Percentiles rank a stretch among this genome's conserved stretches.
phyloP scores from a whole-genome alignment of 192 early-diverging fungal genomes.

The Martensiomyces pterosporus region DNA sequence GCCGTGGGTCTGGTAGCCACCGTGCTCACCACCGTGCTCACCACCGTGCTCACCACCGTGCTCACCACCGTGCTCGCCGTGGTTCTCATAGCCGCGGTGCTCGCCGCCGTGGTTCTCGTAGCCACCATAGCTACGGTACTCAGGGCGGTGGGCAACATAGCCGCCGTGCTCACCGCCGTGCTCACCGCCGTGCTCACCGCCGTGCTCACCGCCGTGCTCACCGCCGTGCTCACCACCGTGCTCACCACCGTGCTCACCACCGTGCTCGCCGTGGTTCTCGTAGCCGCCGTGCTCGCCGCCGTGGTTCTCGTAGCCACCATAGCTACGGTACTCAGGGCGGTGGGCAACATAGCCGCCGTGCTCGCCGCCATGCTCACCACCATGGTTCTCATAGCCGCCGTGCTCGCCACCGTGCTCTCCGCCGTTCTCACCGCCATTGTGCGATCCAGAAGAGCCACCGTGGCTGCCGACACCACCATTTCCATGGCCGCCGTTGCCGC shows the following conservation, averaged over 20 bases:
- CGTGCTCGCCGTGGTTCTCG: constrained; percentile 1
- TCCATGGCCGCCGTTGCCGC: neutral
- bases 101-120: constrained; percentile 6
- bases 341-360: neutral
- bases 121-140: constrained; percentile 2
- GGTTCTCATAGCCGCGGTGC: too few species aligned
- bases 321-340: neutral
- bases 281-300: constrained; percentile 8
- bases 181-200: constrained; percentile 1
- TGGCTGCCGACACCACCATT: constrained; percentile 5
- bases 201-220: constrained; percentile 1
- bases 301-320: constrained; percentile 9
- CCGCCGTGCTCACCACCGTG: constrained; percentile 1
- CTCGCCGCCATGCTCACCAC: constrained; percentile 6
- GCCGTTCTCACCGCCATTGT: constrained; percentile 11
- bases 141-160: neutral
- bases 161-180: constrained; percentile 2
- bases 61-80: too few species aligned
- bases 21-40: neutral
- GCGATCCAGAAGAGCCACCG: too few species aligned
- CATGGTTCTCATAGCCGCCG: constrained; percentile 4
- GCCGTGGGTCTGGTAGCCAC: constrained; percentile 10
- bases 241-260: constrained; percentile 1
- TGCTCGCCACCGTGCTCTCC: constrained; percentile 8
- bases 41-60: constrained; percentile 1